Percentiles rank a stretch among this genome's conserved stretches.
Evolutionary conservation across 768 basidiomycete genomes (phyloP).

Genomic region (Postia placenta): DNA sequence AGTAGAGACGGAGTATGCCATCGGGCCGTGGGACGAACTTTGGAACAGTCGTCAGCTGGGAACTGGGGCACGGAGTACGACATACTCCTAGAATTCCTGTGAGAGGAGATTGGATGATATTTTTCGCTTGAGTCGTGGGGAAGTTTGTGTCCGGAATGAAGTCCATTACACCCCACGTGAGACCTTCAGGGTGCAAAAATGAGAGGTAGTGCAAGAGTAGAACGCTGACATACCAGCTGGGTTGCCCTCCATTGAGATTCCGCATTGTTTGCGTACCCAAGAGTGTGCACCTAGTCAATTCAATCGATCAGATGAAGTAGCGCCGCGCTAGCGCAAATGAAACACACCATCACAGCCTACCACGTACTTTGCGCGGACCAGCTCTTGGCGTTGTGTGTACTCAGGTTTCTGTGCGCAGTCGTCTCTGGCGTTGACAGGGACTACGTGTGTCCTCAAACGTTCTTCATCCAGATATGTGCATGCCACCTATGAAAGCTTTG

Average conservation of each 20-base stretch:
- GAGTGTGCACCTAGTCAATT: neutral
- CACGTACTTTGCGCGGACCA: neutral
- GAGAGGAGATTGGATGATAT: neutral
- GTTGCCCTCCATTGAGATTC: neutral
- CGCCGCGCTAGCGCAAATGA: too few relatives aligned
- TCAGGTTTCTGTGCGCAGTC: neutral
- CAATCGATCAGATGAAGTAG: too few relatives aligned
- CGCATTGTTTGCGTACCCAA: neutral
- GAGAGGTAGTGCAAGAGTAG: neutral
- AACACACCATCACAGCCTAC: neutral
- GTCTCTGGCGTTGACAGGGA: neutral
- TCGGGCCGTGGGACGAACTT: neutral
- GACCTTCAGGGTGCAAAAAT: neutral
- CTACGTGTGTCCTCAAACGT: neutral
- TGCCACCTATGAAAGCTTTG: neutral
- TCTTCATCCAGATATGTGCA: neutral
- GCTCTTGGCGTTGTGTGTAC: neutral
- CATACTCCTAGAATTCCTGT: neutral
- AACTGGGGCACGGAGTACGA: too few relatives aligned
- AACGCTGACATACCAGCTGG: neutral
- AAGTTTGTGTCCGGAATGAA: neutral
- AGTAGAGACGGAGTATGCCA: neutral
- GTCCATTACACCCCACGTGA: neutral
- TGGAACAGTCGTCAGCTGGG: too few relatives aligned
- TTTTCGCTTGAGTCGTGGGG: neutral